phyloP scores from a whole-genome alignment of 2,329 filamentous ascomycete species.

The Paraphaeosphaeria sporulosa region DNA sequence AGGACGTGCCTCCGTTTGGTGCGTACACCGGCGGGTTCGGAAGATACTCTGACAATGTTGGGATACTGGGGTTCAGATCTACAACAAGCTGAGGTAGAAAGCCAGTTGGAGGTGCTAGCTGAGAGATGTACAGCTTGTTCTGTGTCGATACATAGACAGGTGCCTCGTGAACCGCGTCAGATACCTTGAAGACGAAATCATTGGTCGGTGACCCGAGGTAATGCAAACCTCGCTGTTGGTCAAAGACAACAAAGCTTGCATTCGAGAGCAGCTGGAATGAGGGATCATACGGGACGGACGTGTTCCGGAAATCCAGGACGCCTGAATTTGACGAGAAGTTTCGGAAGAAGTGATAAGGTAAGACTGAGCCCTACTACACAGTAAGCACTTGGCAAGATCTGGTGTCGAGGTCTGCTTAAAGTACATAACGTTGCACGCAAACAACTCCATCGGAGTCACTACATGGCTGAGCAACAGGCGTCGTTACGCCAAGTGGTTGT shows the following conservation, averaged over 20 bases:
- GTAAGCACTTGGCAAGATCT: background rate
- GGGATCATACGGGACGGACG: background rate
- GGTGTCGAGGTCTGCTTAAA: background rate
- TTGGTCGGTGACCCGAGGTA: background rate
- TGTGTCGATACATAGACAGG: background rate
- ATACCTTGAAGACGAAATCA: background rate
- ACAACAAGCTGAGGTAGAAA: background rate
- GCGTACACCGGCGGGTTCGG: background rate
- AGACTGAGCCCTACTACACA: background rate
- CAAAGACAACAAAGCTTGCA: background rate
- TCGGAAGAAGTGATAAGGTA: background rate
- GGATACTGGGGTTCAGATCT: constrained; percentile 1
- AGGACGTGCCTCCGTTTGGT: background rate
- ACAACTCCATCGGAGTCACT: background rate
- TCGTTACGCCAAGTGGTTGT: background rate
- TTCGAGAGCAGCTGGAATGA: background rate
- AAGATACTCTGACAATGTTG: background rate
- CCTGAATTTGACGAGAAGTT: background rate
- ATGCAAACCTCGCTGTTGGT: background rate
- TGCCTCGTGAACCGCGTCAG: background rate
- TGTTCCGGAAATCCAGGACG: background rate
- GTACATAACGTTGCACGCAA: background rate
- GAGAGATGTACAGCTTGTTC: background rate
- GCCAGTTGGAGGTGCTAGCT: background rate
- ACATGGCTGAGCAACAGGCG: background rate